phyloP scores from a whole-genome alignment of 495 filamentous ascomycete species.

The Xylaria bambusicola region DNA sequence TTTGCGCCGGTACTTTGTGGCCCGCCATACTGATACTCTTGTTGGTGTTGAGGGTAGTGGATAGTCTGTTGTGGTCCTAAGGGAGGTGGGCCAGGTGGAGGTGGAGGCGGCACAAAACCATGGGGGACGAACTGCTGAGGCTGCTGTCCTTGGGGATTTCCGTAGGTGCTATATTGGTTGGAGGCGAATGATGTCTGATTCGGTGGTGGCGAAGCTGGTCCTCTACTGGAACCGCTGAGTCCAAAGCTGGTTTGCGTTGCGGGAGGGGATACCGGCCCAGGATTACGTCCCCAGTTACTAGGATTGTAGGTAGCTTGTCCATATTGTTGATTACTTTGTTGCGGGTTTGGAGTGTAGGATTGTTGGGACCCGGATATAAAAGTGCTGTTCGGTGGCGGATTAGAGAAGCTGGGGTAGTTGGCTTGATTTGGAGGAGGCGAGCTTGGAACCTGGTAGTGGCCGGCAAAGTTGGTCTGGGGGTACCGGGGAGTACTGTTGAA shows the following conservation, averaged over 20 bases:
- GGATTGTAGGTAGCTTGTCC: slow-evolving; percentile 49
- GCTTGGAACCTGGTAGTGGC: slow-evolving; percentile 54
- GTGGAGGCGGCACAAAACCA: slow-evolving; percentile 89
- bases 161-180: slow-evolving; percentile 46
- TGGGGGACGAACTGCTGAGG: slow-evolving; percentile 61
- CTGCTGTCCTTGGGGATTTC: slow-evolving; percentile 44
- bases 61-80: slow-evolving; percentile 68
- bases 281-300: slow-evolving; percentile 50
- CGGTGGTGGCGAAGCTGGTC: slow-evolving; percentile 56
- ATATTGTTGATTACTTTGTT: slow-evolving; percentile 37
- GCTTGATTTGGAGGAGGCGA: slow-evolving; percentile 53
- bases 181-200: slow-evolving; percentile 49
- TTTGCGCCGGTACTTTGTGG: slow-evolving; percentile 36
- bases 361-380: slow-evolving; percentile 26
- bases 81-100: slow-evolving; percentile 80
- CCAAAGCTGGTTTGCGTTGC: slow-evolving; percentile 48
- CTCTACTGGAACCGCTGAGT: slow-evolving; percentile 44
- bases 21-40: slow-evolving; percentile 40
- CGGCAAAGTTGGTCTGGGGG: slow-evolving; percentile 46
- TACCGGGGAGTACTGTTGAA: slow-evolving; percentile 44
- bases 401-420: slow-evolving; percentile 35
- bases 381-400: slow-evolving; percentile 28
- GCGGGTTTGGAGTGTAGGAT: slow-evolving; percentile 30
- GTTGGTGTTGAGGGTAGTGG: slow-evolving; percentile 52
- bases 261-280: slow-evolving; percentile 51